Base-by-base conservation (phyloP, 73 alveolate species). In the Vitrella brassicaformis region DNA sequence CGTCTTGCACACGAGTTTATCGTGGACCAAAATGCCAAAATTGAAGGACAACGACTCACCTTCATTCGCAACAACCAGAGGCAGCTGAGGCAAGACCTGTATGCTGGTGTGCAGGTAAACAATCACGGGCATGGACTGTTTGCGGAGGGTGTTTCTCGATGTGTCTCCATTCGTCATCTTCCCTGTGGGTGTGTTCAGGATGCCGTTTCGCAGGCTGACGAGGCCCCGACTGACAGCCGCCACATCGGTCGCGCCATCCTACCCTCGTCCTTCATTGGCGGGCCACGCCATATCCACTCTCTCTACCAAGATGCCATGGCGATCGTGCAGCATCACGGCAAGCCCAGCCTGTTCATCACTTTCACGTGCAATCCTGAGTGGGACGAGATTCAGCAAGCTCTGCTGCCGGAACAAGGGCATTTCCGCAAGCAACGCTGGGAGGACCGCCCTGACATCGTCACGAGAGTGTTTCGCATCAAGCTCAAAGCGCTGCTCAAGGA, bases 221-320 rank as follows among this genome's bases (percentile, higher is more conserved):
- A n/a, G n/a, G n/a, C n/a, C n/a, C n/a, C n/a, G n/a, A n/a, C n/a
- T n/a, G 56, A 39, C 56, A 8, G 22, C 22, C 4, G 56, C 22
- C 22, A 39, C 22, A 14, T 39, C 4, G 56, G 56, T 4, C 4
- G 56, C 22, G 14, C 22, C 22, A 29, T 71, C n/a, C 19, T 72
- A 22, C 71, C 66, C 19, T 0, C 71, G 0, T 25, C 31, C 22
- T 66, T 19, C 31, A 1, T 71, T 0, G 79, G 79, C 19, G 56
- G 79, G 27, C 80, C 80, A 28, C 45, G 71, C 0, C 30, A 73
- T 19, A 28, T 73, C 27, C 14, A 19, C 28, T 47, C 47, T 4
- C 66, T 73, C 27, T 73, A 73, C 31, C 25, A 27, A 66, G 80
- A 73, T 19, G 80, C 80, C 31, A 28, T 73, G 66, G 72, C 80